Evolutionary conservation across 2,329 filamentous ascomycete species (phyloP).

Genomic region (Colletotrichum sp.): DNA sequence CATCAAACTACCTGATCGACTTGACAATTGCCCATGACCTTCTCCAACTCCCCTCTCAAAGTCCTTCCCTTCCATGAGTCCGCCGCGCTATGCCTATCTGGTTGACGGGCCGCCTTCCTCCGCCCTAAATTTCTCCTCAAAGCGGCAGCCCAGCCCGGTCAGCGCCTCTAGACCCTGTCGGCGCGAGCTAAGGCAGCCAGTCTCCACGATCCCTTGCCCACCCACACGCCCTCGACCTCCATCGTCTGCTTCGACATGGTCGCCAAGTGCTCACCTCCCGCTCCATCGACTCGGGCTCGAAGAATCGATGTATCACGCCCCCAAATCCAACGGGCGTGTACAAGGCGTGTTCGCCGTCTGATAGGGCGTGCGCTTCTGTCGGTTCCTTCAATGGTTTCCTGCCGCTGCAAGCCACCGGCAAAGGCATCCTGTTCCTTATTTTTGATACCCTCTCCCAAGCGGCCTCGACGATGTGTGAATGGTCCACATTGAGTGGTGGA

Average conservation of each 20-base stretch:
- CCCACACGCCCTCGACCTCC: neutral
- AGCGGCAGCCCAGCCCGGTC: neutral
- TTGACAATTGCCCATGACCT: neutral
- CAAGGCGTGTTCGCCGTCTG: neutral
- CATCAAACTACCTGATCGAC: neutral
- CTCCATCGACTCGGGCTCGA: neutral
- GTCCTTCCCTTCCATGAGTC: neutral
- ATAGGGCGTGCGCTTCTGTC: neutral
- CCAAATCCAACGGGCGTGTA: neutral
- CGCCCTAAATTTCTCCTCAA: constrained; percentile 17
- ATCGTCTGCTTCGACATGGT: neutral
- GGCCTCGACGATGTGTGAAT: neutral
- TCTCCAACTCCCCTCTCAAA: neutral
- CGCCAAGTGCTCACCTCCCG: neutral
- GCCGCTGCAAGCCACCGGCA: constrained; percentile 3
- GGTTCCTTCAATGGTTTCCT: neutral
- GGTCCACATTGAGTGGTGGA: neutral
- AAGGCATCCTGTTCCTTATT: neutral
- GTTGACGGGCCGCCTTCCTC: constrained; percentile 25
- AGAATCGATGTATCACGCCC: neutral
- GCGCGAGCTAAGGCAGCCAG: neutral
- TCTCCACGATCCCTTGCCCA: neutral
- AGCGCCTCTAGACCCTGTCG: neutral
- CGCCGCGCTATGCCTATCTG: constrained; percentile 22
- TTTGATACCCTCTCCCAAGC: neutral